These are phyloP conservation scores for Leccinum angustisporum DNA, from an alignment of 1,284 basidiomycete genomes.

Conservation along the genomic window DNA sequence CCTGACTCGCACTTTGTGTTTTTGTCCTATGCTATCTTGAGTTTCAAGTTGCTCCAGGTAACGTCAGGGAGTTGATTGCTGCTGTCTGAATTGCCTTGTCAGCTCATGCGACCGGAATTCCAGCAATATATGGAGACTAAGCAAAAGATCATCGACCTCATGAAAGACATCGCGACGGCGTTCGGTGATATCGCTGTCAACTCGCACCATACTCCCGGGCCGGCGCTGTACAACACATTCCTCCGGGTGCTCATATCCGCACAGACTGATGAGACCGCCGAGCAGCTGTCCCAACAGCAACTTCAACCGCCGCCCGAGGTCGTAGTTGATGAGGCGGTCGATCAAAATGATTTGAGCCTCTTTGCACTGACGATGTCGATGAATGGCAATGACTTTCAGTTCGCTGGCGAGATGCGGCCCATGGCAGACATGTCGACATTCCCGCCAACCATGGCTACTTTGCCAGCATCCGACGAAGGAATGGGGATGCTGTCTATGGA, in stretches of 20 bases:
- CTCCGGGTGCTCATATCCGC: conserved; percentile 75
- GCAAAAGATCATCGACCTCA: conserved; percentile 66
- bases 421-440: conserved; percentile 76
- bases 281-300: conserved; percentile 20
- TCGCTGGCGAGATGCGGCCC: conserved; percentile 78
- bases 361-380: conserved; percentile 25
- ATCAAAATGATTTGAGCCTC: conserved; percentile 28
- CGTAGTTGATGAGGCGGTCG: conserved; percentile 17
- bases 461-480: conserved; percentile 47
- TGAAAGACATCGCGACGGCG: conserved; percentile 78
- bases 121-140: conserved; percentile 75
- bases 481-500: conserved; percentile 70
- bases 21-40: conserved; percentile 85
- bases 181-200: conserved; percentile 76
- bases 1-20: conserved; percentile 93
- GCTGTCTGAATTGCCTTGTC: conserved; percentile 13
- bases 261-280: conserved; percentile 44
- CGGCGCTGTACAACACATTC: conserved; percentile 84
- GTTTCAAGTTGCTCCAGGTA: conserved; percentile 72
- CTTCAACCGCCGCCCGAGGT: conserved; percentile 27
- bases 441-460: conserved; percentile 75
- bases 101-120: conserved; percentile 84
- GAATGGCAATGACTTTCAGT: conserved; percentile 54
- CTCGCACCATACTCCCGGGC: conserved; percentile 64
- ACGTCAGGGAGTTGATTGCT: not conserved